Percentiles rank a stretch among this genome's conserved stretches.
These are phyloP conservation scores for Meripilus lineatus DNA, from an alignment of 1,284 basidiomycete genomes.

Conservation along the genomic window DNA sequence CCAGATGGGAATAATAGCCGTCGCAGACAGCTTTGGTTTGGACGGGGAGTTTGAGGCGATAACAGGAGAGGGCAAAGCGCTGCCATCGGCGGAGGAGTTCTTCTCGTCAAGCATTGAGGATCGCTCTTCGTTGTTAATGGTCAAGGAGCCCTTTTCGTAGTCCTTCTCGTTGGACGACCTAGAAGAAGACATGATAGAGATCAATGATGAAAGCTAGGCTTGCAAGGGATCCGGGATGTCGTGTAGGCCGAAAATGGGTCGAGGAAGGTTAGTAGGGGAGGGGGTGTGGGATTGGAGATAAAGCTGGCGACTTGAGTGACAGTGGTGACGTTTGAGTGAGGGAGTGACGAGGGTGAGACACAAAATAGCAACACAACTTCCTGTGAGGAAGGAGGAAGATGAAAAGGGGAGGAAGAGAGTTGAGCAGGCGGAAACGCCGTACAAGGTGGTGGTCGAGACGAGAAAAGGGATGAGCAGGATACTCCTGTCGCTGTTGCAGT, in stretches of 20 bases:
- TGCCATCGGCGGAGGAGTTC: constrained; percentile 21
- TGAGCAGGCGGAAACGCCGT: no score
- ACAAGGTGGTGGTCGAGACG: no score
- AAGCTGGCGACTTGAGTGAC: constrained; percentile 3
- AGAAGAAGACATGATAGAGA: constrained; percentile 11
- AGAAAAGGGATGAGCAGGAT: no score
- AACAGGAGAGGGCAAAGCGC: constrained; percentile 48
- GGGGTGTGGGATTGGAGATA: background rate
- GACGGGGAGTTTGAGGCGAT: constrained; percentile 34
- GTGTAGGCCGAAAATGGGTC: background rate
- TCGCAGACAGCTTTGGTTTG: constrained; percentile 50
- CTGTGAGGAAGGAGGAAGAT: background rate
- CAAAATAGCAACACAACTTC: background rate
- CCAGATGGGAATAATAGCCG: constrained; percentile 82
- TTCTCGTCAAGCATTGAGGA: constrained; percentile 25
- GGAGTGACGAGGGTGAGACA: constrained; percentile 21
- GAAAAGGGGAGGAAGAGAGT: constrained; percentile 8
- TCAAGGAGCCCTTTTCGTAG: constrained; percentile 17
- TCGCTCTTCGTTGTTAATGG: constrained; percentile 16
- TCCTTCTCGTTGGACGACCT: constrained; percentile 10
- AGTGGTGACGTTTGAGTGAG: constrained; percentile 13
- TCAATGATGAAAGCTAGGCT: no score
- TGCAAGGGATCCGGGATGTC: constrained; percentile 4
- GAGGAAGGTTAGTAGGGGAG: background rate
- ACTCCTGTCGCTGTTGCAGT: no score